Base-by-base conservation (phyloP, 73 alveolate species). In the Paraurostyla sp. region DNA sequence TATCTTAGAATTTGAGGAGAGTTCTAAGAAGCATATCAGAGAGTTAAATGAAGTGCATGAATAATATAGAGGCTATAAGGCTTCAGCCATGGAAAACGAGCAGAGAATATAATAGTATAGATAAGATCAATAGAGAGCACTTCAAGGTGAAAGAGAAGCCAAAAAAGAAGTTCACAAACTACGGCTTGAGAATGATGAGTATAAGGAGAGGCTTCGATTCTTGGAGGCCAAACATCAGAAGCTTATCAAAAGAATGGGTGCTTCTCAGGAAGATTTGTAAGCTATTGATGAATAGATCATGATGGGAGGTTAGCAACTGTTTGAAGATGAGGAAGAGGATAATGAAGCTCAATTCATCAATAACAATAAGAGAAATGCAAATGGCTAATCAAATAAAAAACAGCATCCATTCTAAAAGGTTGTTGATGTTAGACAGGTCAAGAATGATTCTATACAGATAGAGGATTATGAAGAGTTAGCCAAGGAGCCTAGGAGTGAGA, bases 11-110 rank as follows among this genome's bases (percentile, higher is more conserved):
- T 58, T 75, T 23, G 94, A 88, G 48, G 94, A 88, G 57, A n/a
- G 40, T 16, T 76, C 94, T 6, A 75, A 76, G 57, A 75, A 46
- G 56, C 94, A 88, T 76, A 88, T 88, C 41, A 60, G 29, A 60
- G 91, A 88, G 80, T 15, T 76, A 11, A 88, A 76, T 56, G 51
- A 88, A 36, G 84, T 88, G 35, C 94, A 88, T 59, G 87, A 88
- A 65, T 46, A 78, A 3, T 88, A 88, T 56, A 32, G 94, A 45
- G 80, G 91, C 15, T 88, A 15, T 76, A 88, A 51, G 45, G 36
- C 71, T 32, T 38, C 63, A 15, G 27, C 90, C 13, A 50, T 20
- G 25, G 94, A 88, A 81, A 20, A 51, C 22, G 88, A 88, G 42
- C 46, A 20, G 15, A 88, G 90, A 52, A 60, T 88, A 13, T 1